Conservation (phyloP, 2,329 filamentous ascomycete genomes). For the Paramyrothecium sp. region DNA sequence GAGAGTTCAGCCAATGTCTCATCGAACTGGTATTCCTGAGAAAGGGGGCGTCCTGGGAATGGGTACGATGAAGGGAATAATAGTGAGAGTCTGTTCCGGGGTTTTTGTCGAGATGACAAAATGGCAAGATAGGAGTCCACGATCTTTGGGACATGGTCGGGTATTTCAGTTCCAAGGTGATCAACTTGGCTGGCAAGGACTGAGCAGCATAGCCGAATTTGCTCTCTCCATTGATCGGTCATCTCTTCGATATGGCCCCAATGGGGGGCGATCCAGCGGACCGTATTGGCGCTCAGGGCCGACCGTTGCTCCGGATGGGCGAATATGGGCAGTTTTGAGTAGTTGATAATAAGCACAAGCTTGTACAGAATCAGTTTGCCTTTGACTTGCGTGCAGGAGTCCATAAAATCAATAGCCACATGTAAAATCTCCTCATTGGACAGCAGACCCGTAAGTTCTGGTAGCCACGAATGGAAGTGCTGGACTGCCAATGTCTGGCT, state of each 20-base stretch:
- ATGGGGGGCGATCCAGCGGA: conserved; percentile 88
- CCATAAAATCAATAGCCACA: conserved; percentile 89
- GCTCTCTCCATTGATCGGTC: conserved; percentile 85
- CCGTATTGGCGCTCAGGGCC: conserved; percentile 75
- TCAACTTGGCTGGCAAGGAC: conserved; percentile 84
- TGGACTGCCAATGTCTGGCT: conserved; percentile 95
- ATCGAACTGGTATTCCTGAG: conserved; percentile 66
- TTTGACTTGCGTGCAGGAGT: conserved; percentile 82
- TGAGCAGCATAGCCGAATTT: conserved; percentile 90
- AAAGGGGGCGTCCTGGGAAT: conserved; percentile 72
- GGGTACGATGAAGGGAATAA: conserved; percentile 90
- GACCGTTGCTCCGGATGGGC: conserved; percentile 72
- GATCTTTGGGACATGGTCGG: conserved; percentile 86
- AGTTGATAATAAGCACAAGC: conserved; percentile 88
- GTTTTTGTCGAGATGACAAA: conserved; percentile 50
- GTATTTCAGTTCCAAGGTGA: conserved; percentile 75
- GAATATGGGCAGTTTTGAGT: conserved; percentile 80
- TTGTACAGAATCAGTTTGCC: conserved; percentile 92
- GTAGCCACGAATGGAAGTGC: conserved; percentile 97
- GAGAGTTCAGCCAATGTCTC: conserved; percentile 88
- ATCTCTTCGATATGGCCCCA: conserved; percentile 78
- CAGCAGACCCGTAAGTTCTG: conserved; percentile 77
- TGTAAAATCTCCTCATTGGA: conserved; percentile 83
- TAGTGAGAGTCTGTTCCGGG: conserved; percentile 72
- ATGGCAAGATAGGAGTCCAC: conserved; percentile 86